phyloP scores from a whole-genome alignment of 805 yeast species.

The Metschnikowia sp. region DNA sequence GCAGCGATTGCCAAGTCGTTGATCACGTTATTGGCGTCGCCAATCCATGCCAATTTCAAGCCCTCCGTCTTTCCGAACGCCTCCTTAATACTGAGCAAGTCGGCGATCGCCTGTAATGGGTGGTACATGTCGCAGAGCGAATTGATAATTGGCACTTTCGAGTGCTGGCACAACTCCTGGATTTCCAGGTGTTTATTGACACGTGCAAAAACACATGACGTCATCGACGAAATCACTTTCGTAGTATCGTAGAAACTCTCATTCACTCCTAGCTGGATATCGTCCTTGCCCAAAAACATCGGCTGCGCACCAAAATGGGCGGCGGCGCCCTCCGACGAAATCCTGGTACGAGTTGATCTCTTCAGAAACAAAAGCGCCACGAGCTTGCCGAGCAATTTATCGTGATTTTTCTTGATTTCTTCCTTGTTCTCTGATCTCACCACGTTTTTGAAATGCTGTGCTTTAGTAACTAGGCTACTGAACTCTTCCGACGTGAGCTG shows the following conservation, averaged over 20 bases:
- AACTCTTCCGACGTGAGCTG: constrained; percentile 76
- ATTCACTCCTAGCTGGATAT: constrained; percentile 93
- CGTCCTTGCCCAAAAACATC: constrained; percentile 94
- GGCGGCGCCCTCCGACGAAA: constrained; percentile 93
- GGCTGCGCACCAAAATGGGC: constrained; percentile 93
- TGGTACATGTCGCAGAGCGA: constrained; percentile 91
- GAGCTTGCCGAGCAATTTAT: constrained; percentile 71
- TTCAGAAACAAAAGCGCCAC: constrained; percentile 83
- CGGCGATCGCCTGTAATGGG: constrained; percentile 94
- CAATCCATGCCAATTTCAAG: constrained; percentile 89
- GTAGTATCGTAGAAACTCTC: constrained; percentile 89
- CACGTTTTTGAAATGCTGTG: constrained; percentile 60
- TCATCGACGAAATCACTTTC: constrained; percentile 89
- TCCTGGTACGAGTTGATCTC: constrained; percentile 92
- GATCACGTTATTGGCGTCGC: constrained; percentile 94
- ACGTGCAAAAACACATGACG: constrained; percentile 95
- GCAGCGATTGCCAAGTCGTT: constrained; percentile 91
- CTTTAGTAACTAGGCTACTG: constrained; percentile 65
- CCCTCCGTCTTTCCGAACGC: constrained; percentile 59
- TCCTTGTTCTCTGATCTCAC: constrained; percentile 52
- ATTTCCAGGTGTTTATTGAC: constrained; percentile 85
- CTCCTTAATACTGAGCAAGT: constrained; percentile 81
- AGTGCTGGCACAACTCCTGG: constrained; percentile 68
- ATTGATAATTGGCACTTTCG: constrained; percentile 88
- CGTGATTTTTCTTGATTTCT: constrained; percentile 34